Evolutionary conservation across 495 filamentous ascomycete species (phyloP), one percentile per base, ranked within the genome.

Genomic region (Penicillium macrosclerotiorum): DNA sequence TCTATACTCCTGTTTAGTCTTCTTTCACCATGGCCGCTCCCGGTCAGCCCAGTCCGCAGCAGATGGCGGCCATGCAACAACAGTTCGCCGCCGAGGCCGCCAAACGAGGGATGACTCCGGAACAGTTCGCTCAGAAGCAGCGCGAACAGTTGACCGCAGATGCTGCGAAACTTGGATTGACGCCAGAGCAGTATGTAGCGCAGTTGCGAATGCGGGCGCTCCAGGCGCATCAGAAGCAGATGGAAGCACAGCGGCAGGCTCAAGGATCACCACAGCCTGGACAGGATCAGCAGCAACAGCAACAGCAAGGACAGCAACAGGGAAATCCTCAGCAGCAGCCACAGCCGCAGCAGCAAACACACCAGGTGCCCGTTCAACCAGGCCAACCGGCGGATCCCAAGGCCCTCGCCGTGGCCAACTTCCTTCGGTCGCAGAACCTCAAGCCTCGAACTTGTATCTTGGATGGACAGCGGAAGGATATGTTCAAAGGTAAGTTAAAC

Each of bases 401-500:
- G 57, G 91, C 90, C 4, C 59, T 96, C 16, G 89, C 90, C 13
- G 80, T 99, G 18, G 94, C 94, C 53, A 85, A 90, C 57, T 99
- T 92, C 72, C 73, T 99, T 40, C 80, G 83, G 50, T 70, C 78
- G 39, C 91, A 96, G 69, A 77, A 89, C 52, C 73, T 99, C 51
- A 99, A 99, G 78, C 74, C 81, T 32, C 78, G 94, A 52, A 96
- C 93, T 20, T 90, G 86, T 69, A 94, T 99, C 46, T 75, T 96
- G 53, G 90, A 96, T 56, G 94, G 93, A 50, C 92, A 97, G 73
- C 78, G 94, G 46, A 97, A 96, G 72, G 92, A 99, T 51, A 90
- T 99, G 83, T 97, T 99, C 71, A 88, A 86, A 78, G 87, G 92
- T 95, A 56, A 24, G 51, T 17, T 2, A 35, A 26, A 30, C 19